Evolutionary conservation across 2,329 filamentous ascomycete species (phyloP), one percentile per base, ranked within the genome.

Genomic region (Cordyceps militaris): DNA sequence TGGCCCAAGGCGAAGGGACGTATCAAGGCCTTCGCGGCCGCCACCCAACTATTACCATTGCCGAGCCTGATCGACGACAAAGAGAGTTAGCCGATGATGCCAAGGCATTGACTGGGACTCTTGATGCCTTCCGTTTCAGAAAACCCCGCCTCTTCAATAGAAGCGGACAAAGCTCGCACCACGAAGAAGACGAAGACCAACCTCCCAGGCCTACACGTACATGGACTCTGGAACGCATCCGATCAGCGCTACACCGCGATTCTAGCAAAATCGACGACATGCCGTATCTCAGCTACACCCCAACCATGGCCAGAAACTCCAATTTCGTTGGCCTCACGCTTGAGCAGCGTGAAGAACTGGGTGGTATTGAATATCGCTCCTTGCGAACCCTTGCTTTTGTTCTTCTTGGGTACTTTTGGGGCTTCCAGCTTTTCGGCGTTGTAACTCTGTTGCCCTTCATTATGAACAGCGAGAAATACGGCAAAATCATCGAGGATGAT

Each of bases 301-400:
- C 94, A 2, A 99, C 94, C 0, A 82, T 97, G 56, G 93, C 88
- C 24, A 85, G 94, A 61, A 99, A 99, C 70, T 97, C 93, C 11
- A 87, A 89, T 38, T 99, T 97, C 67, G 81, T 94, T 13, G 90
- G 92, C 63, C 73, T 99, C 62, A 89, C 88, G 0, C 88, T 96
- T 63, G 91, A 94, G 62, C 91, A 99, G 72, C 84, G 94, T 63
- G 92, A 99, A 68, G 94, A 99, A 71, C 76, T 99, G 2, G 94
- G 94, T 11, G 94, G 94, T 21, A 96, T 99, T 62, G 94, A 99
- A 70, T 99, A 99, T 67, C 87, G 94, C 6, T 89, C 93, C 0
- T 71, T 99, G 60, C 95, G 96, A 70, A 90, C 91, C 2, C 74
- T 99, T 49, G 89, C 89, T 1, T 69, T 90, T 28, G 85, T 97